Base-by-base conservation (phyloP, 768 basidiomycete genomes). In the Suillus subalutaceus region DNA sequence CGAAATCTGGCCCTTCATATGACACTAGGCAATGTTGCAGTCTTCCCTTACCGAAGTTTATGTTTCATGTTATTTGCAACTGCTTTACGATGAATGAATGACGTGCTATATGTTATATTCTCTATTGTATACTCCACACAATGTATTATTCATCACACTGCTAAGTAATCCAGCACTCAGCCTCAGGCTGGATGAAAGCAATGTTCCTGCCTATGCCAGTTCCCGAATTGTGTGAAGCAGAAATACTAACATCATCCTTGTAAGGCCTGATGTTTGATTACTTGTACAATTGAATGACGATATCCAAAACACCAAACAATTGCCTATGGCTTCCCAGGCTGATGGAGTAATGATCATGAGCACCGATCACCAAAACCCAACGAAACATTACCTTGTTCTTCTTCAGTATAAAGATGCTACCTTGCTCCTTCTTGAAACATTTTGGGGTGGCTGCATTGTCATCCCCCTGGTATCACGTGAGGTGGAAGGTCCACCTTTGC, bases 331-430 rank as follows among this genome's bases (percentile, higher is more conserved):
- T 32, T 60, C 30, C 59, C 59, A 43, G 59, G 59, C 59, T 60
- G 30, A 41, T 43, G 16, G 43, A 58, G 15, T 6, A 15, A 38
- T 57, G 20, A 30, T 41, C 3, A 30, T 60, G 6, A 60, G 59
- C 26, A 4, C 26, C 13, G 12, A 32, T 30, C 41, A 30, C 41
- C 26, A 18, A 43, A 43, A 60, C 8, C 16, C 26, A 43, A 18
- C 8, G 40, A 48, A 44, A 57, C 63, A 15, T 59, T 56, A 67
- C 43, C 64, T 74, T 80, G 55, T 77, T 72, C 72, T 85, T 87
- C 71, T 85, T 90, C 2, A 89, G 89, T 65, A 91, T 90, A 72
- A 91, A 91, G 63, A 90, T 75, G 46, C 67, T 79, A 4, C 68
- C 68, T 64, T 77, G 72, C n/a, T 74, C 76, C 69, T 79, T 75